Conservation (phyloP, 306 rosid species). For the Leucaena leucocephala region DNA sequence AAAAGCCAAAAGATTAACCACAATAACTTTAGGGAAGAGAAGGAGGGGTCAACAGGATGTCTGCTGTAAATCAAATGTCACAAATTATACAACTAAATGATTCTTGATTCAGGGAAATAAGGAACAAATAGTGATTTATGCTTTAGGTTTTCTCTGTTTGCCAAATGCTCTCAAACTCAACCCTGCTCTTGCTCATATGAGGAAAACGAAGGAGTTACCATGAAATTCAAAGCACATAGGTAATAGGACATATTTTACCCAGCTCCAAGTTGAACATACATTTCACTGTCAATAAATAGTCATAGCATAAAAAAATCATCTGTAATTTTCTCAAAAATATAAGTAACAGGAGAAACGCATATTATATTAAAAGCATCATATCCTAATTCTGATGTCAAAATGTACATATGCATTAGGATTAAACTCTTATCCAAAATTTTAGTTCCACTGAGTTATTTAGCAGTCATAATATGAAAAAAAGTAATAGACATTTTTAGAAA, state of each 20-base stretch:
- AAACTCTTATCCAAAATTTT: not conserved
- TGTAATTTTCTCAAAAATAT: not conserved
- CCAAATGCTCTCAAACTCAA: not conserved
- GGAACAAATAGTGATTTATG: not conserved
- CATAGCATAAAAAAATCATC: not conserved
- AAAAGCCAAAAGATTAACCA: slow-evolving; percentile 23
- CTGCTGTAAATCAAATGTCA: slow-evolving; percentile 24
- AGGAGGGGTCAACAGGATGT: not conserved
- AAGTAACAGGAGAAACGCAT: not conserved
- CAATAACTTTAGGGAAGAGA: not conserved
- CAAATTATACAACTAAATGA: slow-evolving; percentile 2
- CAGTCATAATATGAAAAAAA: not conserved
- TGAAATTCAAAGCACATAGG: slow-evolving; percentile 2
- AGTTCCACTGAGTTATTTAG: not conserved
- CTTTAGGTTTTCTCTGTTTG: not conserved
- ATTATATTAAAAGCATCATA: not conserved
- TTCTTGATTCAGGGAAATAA: slow-evolving; percentile 18
- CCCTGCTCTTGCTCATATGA: not conserved
- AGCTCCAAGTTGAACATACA: not conserved
- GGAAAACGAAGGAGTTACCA: not conserved
- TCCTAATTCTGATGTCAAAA: slow-evolving; percentile 3
- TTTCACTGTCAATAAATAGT: not conserved
- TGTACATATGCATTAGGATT: not conserved
- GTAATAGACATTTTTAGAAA: not conserved
- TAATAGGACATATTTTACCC: not conserved